Evolutionary conservation across 164 flowering plant species (phyloP), one percentile per base, ranked within the genome.

Genomic region (Echeveria elegans): DNA sequence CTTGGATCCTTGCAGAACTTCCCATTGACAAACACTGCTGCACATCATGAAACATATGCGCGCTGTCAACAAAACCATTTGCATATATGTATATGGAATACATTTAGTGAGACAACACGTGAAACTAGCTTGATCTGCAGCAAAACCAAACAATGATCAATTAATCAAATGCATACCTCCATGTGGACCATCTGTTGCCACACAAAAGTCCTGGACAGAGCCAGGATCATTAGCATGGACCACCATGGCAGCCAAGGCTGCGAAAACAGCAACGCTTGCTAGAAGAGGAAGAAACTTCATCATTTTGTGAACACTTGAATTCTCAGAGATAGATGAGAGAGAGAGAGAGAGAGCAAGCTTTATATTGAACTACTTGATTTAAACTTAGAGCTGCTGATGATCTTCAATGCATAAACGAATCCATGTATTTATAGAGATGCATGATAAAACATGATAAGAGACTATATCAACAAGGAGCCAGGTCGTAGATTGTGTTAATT

Each of bases 161-260:
- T 43, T 15, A 43, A 43, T n/a, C 7, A n/a, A n/a, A 34, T 3
- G 47, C 47, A 11, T 43, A 43, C 47, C 15, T 43, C 47, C 47
- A 15, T n/a, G n/a, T 43, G 47, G 47, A 43, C 47, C 58, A 23
- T 52, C 28, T 1, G 61, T 56, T 15, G 61, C 61, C 4, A 56
- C 61, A 56, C 61, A 56, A 32, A 56, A 56, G 61, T 56, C 61
- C 19, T 56, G 61, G 32, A 28, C 16, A 56, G 61, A 56, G 31
- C 61, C 61, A 15, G 61, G 61, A 56, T 56, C 61, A 11, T 16
- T 28, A 56, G 31, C 61, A 56, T 56, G 4, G 28, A 29, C 32
- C 61, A 56, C 61, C 61, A 56, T 56, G 61, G 61, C 32, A 14
- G 61, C 61, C 18, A 50, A 50, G 28, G 26, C 56, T 50, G 10